phyloP scores from a whole-genome alignment of 352 stramenopile genomes.

The Phytophthora tentaculata region DNA sequence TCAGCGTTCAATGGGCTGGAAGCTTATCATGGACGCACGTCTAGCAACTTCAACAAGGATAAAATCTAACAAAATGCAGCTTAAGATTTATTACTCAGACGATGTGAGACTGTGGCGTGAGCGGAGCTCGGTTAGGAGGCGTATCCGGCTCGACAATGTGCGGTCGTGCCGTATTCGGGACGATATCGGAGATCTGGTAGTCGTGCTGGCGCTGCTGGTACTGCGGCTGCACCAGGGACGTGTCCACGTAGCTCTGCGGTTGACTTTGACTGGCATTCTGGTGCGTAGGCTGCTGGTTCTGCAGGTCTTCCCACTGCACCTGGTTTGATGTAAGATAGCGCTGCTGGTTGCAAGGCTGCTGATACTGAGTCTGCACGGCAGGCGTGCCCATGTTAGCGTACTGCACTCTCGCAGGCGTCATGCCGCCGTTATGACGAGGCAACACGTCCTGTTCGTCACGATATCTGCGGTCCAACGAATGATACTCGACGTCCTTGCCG shows the following conservation, averaged over 20 bases:
- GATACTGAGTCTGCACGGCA: constrained; percentile 15
- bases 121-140: constrained; percentile 12
- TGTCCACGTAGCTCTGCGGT: constrained; percentile 25
- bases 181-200: constrained; percentile 39
- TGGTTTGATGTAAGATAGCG: constrained; percentile 36
- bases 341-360: constrained; percentile 26
- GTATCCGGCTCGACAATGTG: constrained; percentile 10
- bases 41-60: constrained; percentile 18
- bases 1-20: constrained; percentile 9
- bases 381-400: constrained; percentile 31
- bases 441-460: constrained; percentile 20
- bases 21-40: not conserved
- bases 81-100: constrained; percentile 18
- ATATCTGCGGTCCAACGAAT: constrained; percentile 28
- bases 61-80: not conserved
- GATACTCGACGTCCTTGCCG: constrained; percentile 45
- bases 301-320: constrained; percentile 34
- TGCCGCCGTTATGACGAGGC: constrained; percentile 11
- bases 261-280: constrained; percentile 4
- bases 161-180: constrained; percentile 24
- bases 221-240: constrained; percentile 31
- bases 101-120: constrained; percentile 18
- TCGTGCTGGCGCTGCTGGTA: constrained; percentile 39
- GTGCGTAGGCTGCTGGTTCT: constrained; percentile 13
- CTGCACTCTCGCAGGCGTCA: constrained; percentile 30